Percentiles rank a stretch among this genome's conserved stretches.
Conservation (phyloP, 257 asterid genomes). For the Solanum clarkiae region DNA sequence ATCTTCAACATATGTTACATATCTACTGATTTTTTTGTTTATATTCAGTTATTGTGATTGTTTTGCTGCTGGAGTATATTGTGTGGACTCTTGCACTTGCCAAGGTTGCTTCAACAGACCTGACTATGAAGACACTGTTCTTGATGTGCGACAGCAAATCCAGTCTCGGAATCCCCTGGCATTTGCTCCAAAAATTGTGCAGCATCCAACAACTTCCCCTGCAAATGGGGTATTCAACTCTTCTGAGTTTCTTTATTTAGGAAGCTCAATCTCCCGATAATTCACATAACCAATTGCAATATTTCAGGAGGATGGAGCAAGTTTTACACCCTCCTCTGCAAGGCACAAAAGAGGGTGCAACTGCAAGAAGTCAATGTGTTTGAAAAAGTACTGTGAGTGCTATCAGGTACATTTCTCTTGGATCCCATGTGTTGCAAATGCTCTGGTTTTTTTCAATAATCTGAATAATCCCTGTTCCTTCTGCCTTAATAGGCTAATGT, state of each 20-base stretch:
- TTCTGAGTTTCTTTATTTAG: background rate
- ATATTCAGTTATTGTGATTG: slow-evolving; percentile 70
- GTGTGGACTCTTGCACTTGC: slow-evolving; percentile 65
- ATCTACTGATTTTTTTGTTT: slow-evolving; percentile 4
- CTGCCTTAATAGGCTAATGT: slow-evolving; percentile 44
- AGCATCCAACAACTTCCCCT: slow-evolving; percentile 17
- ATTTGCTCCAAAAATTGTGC: slow-evolving; percentile 54
- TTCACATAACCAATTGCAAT: background rate
- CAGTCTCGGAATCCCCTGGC: slow-evolving; percentile 70
- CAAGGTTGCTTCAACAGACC: slow-evolving; percentile 65
- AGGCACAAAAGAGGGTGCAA: slow-evolving; percentile 85
- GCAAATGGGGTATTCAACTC: slow-evolving; percentile 30
- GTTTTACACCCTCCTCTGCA: slow-evolving; percentile 44
- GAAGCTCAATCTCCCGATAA: background rate
- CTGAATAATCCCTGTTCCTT: background rate
- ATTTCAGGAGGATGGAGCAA: slow-evolving; percentile 37
- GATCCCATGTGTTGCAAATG: background rate
- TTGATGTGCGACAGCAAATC: slow-evolving; percentile 38
- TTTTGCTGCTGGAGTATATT: slow-evolving; percentile 70
- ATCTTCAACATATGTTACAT: background rate
- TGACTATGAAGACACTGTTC: slow-evolving; percentile 49
- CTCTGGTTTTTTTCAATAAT: background rate
- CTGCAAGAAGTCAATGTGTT: slow-evolving; percentile 83
- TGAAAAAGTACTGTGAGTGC: slow-evolving; percentile 81
- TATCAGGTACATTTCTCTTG: slow-evolving; percentile 38